Percentiles rank a stretch among this genome's conserved stretches.
These are phyloP conservation scores for Cyamopsis tetragonoloba DNA, from an alignment of 306 rosid species.

Conservation along the genomic window DNA sequence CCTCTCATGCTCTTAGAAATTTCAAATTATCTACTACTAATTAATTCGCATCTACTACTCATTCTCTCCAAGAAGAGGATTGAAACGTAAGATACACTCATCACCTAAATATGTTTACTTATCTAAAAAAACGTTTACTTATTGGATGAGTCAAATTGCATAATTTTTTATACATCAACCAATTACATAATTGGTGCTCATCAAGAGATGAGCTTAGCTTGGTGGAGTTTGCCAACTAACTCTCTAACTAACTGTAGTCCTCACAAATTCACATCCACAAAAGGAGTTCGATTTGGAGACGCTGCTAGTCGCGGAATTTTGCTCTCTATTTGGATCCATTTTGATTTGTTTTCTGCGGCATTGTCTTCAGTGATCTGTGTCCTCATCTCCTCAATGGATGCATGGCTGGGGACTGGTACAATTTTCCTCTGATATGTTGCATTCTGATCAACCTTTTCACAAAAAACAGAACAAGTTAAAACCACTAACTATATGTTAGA, in stretches of 20 bases:
- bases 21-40: neutral
- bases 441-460: constrained; percentile 58
- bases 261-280: constrained; percentile 51
- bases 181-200: constrained; percentile 33
- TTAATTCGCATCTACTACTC: neutral
- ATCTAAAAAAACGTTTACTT: no score
- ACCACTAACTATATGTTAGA: no score
- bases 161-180: constrained; percentile 9
- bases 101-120: neutral
- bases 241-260: neutral
- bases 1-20: neutral
- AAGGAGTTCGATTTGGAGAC: constrained; percentile 60
- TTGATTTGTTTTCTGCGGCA: constrained; percentile 24
- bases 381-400: constrained; percentile 75
- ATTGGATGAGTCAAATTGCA: neutral
- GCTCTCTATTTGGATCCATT: constrained; percentile 40
- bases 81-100: neutral
- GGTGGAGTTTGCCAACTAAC: neutral
- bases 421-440: constrained; percentile 38
- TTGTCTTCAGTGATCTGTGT: constrained; percentile 41
- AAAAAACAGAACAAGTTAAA: neutral
- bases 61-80: neutral
- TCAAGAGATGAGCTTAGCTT: constrained; percentile 60
- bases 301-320: constrained; percentile 40
- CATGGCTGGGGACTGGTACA: constrained; percentile 55